These are phyloP conservation scores for Aristolochia fimbriata DNA, from an alignment of 164 flowering plant species.

Conservation along the genomic window DNA sequence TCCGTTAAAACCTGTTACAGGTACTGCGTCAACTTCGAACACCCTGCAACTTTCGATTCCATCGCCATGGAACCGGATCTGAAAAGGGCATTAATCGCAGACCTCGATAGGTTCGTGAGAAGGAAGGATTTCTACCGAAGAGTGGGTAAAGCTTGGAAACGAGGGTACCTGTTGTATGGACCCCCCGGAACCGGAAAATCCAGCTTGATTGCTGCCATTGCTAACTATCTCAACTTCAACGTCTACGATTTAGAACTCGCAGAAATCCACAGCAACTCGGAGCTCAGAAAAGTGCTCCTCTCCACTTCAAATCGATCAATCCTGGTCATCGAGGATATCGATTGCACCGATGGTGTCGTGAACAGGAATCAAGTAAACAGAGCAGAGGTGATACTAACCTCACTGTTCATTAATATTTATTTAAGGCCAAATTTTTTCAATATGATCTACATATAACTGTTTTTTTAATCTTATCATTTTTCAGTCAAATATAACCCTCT, in stretches of 20 bases:
- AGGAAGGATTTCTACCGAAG: slow-evolving; percentile 46
- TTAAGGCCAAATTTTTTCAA: too few relatives aligned
- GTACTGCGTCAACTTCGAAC: slow-evolving; percentile 28
- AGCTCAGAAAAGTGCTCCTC: slow-evolving; percentile 35
- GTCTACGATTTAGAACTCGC: slow-evolving; percentile 52
- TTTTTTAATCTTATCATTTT: too few relatives aligned
- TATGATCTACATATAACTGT: too few relatives aligned
- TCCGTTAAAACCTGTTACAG: slow-evolving; percentile 10
- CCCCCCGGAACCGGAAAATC: slow-evolving; percentile 79
- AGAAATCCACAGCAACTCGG: slow-evolving; percentile 41
- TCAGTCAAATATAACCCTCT: too few relatives aligned
- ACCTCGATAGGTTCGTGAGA: slow-evolving; percentile 33
- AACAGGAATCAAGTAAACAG: neutral
- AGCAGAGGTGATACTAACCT: too few relatives aligned
- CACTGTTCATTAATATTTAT: too few relatives aligned
- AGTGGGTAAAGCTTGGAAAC: slow-evolving; percentile 69
- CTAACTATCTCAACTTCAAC: slow-evolving; percentile 53
- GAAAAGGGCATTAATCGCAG: slow-evolving; percentile 38
- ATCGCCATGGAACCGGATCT: slow-evolving; percentile 49
- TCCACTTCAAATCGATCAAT: slow-evolving; percentile 38
- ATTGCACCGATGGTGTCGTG: slow-evolving; percentile 15
- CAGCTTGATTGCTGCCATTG: slow-evolving; percentile 68
- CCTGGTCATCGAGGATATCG: slow-evolving; percentile 57
- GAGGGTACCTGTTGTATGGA: slow-evolving; percentile 60
- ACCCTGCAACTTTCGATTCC: slow-evolving; percentile 50